These are phyloP conservation scores for Rhodotorula paludigena DNA, from an alignment of 768 basidiomycete genomes.

Conservation along the genomic window DNA sequence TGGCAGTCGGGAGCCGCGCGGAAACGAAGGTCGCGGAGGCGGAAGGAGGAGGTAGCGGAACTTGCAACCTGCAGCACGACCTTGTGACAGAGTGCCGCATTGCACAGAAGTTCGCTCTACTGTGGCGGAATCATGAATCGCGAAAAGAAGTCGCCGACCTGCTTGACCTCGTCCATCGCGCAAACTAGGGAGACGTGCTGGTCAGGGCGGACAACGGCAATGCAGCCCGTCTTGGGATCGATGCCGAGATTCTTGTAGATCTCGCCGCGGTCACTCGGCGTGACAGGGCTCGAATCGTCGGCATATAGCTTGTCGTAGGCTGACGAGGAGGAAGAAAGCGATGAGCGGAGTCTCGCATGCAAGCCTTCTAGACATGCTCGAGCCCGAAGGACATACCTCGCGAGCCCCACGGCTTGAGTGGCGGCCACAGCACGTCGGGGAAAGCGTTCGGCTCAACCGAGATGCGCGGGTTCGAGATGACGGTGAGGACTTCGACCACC, in stretches of 20 bases:
- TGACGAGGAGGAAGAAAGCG: background rate
- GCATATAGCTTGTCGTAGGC: slow-evolving; percentile 23
- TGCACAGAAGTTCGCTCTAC: background rate
- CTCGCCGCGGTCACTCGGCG: slow-evolving; percentile 2
- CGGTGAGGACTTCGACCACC: slow-evolving; percentile 47
- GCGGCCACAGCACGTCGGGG: slow-evolving; percentile 22
- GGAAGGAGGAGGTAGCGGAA: background rate
- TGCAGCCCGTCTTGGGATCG: slow-evolving; percentile 12
- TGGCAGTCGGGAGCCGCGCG: background rate
- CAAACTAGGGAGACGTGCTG: slow-evolving; percentile 21
- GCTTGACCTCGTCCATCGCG: slow-evolving; percentile 13
- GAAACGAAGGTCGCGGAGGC: background rate
- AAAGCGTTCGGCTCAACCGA: slow-evolving; percentile 13
- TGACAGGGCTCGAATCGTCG: slow-evolving; percentile 15
- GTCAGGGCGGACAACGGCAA: slow-evolving; percentile 30
- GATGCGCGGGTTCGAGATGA: slow-evolving; percentile 25
- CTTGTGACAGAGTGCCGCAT: too few species aligned
- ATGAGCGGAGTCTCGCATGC: background rate
- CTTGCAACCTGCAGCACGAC: too few species aligned
- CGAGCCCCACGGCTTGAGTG: slow-evolving; percentile 12
- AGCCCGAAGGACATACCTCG: slow-evolving; percentile 23
- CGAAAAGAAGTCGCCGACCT: background rate
- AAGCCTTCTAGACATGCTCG: background rate
- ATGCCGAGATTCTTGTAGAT: slow-evolving; percentile 25
- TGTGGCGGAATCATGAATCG: background rate